phyloP scores from a whole-genome alignment of 1,284 basidiomycete species.

The Fomes fomentarius region DNA sequence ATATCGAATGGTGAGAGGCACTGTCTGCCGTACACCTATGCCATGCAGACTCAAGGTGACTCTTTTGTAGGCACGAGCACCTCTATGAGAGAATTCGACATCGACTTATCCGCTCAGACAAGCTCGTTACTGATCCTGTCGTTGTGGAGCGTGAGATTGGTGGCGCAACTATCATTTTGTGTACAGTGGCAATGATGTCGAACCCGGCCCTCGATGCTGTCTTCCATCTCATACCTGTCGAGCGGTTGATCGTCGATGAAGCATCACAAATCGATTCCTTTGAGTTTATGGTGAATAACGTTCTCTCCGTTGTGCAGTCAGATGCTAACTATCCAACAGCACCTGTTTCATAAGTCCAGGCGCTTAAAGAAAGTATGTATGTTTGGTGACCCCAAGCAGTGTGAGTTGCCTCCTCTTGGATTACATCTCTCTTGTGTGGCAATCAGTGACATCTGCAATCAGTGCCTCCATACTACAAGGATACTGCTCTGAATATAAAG shows the following conservation, averaged over 20 bases:
- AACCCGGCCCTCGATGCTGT: constrained; percentile 34
- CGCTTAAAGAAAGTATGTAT: constrained; percentile 40
- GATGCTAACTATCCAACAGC: constrained; percentile 22
- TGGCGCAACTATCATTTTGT: constrained; percentile 58
- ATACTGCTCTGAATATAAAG: constrained; percentile 39
- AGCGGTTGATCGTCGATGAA: constrained; percentile 48
- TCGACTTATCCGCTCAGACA: constrained; percentile 55
- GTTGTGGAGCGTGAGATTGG: constrained; percentile 13
- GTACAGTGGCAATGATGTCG: constrained; percentile 71
- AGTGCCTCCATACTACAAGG: constrained; percentile 55
- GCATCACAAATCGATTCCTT: constrained; percentile 48
- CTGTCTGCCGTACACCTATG: neutral
- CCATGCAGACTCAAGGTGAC: neutral
- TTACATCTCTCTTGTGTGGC: neutral
- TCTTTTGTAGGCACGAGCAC: constrained; percentile 65
- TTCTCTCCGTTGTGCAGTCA: neutral
- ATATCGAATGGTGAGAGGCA: constrained; percentile 56
- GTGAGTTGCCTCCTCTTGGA: constrained; percentile 31
- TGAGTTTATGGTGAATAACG: constrained; percentile 16
- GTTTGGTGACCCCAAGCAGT: constrained; percentile 52
- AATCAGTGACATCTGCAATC: neutral
- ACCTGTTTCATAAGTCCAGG: constrained; percentile 40
- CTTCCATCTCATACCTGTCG: constrained; percentile 41
- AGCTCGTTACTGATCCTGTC: constrained; percentile 32
- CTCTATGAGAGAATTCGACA: constrained; percentile 50